Conservation (phyloP, 345 rosid species). For the Balakata baccata region DNA sequence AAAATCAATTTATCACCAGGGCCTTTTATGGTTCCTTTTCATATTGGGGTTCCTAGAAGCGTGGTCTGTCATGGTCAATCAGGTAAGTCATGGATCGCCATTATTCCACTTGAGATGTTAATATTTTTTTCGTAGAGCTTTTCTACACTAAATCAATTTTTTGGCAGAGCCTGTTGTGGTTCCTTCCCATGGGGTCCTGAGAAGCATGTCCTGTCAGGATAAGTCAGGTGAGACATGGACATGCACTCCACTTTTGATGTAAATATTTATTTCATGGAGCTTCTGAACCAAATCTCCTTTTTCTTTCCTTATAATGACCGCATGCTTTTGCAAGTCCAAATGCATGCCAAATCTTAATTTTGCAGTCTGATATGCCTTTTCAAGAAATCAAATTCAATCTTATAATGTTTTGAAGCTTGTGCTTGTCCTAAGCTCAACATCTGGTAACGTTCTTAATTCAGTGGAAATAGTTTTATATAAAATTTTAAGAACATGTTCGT, state of each 20-base stretch:
- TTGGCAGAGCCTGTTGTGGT: not conserved
- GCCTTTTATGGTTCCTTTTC: not conserved
- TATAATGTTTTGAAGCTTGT: not conserved
- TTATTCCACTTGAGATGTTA: not conserved
- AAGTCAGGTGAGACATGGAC: not conserved
- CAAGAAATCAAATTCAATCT: not conserved
- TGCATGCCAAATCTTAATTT: not conserved
- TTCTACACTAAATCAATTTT: not conserved
- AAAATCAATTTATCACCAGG: not conserved
- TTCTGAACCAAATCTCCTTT: not conserved
- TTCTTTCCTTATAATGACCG: not conserved
- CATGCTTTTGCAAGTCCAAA: not conserved
- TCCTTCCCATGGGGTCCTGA: not conserved
- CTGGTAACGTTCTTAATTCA: no score
- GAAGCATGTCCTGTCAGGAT: not conserved
- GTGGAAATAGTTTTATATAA: no score
- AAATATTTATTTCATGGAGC: not conserved
- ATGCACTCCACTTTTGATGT: not conserved
- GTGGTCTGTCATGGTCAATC: not conserved
- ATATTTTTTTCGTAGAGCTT: not conserved
- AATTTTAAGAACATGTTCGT: no score
- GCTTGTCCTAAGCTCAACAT: not conserved
- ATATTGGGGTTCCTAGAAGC: not conserved
- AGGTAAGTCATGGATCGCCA: not conserved
- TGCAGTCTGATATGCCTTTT: not conserved